A percentile compares a stretch with the other conserved stretches of the same genome.
Conservation (phyloP, 768 basidiomycete species). For the Goffeauzyma gilvescens region DNA sequence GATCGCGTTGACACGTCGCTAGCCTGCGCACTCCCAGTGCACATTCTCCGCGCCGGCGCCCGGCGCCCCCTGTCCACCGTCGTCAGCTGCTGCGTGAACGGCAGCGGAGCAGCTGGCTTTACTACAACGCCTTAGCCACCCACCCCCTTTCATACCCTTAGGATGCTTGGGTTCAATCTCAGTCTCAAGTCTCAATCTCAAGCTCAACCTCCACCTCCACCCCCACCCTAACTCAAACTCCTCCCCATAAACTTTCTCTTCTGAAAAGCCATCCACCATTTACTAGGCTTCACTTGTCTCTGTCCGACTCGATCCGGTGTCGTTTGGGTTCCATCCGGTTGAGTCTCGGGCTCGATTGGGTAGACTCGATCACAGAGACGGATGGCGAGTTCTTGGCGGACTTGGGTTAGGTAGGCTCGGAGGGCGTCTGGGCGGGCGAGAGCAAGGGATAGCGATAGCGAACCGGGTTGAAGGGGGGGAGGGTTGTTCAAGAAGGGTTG, state of each 20-base stretch:
- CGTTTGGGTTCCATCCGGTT: slow-evolving; percentile 48
- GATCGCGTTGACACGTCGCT: too few species aligned
- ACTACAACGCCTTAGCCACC: too few species aligned
- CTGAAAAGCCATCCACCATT: slow-evolving; percentile 99
- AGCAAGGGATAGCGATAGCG: background rate
- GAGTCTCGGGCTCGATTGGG: slow-evolving; percentile 33
- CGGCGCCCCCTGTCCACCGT: too few species aligned
- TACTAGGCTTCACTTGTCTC: slow-evolving; percentile 62
- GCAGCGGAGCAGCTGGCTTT: too few species aligned
- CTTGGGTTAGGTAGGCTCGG: slow-evolving; percentile 76
- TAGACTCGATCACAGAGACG: slow-evolving; percentile 76
- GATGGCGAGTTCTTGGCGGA: slow-evolving; percentile 73
- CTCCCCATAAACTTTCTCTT: slow-evolving; percentile 43
- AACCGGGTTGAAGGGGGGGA: background rate
- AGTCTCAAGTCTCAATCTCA: too few species aligned
- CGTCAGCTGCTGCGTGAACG: too few species aligned
- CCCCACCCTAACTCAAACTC: slow-evolving; percentile 6
- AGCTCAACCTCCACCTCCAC: too few species aligned
- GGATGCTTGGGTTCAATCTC: too few species aligned
- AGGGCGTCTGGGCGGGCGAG: slow-evolving; percentile 47
- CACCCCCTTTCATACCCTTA: too few species aligned
- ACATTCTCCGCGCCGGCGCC: too few species aligned
- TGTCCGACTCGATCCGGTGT: slow-evolving; percentile 14
- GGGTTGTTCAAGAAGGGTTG: too few species aligned
- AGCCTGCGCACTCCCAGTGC: too few species aligned